These are phyloP conservation scores for Epichloe scottii DNA, from an alignment of 2,329 filamentous ascomycete genomes.

Conservation along the genomic window DNA sequence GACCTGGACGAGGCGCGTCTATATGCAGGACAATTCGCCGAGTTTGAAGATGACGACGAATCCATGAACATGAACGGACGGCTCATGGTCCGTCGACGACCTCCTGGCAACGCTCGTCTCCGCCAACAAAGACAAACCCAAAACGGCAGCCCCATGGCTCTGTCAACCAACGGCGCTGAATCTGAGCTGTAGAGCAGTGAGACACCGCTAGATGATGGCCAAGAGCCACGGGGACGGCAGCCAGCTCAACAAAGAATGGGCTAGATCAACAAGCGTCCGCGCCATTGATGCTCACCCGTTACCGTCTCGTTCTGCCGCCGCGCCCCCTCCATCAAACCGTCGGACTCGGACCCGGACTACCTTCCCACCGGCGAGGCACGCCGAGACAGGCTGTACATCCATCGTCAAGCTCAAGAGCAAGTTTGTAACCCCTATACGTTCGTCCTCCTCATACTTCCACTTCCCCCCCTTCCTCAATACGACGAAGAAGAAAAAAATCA, in stretches of 20 bases:
- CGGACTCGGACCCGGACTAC: background rate
- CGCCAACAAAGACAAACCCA: conserved; percentile 32
- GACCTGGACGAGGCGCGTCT: conserved; percentile 70
- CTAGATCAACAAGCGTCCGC: background rate
- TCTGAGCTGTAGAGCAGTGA: conserved; percentile 34
- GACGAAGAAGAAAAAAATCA: background rate
- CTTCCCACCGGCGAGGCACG: background rate
- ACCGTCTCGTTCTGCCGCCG: background rate
- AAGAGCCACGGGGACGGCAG: background rate
- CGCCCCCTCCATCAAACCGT: background rate
- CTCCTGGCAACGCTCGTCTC: conserved; percentile 28
- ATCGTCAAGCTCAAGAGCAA: background rate
- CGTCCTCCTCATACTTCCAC: no score
- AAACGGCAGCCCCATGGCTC: conserved; percentile 44
- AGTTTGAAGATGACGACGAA: conserved; percentile 48
- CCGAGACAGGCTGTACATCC: background rate
- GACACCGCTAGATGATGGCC: background rate
- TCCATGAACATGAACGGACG: conserved; percentile 31
- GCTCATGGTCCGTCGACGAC: conserved; percentile 29
- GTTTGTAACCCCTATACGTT: background rate
- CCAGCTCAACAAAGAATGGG: background rate
- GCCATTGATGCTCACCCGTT: background rate
- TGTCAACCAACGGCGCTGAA: conserved; percentile 44
- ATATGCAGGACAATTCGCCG: conserved; percentile 39
- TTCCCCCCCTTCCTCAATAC: no score